phyloP scores from a whole-genome alignment of 495 filamentous ascomycete genomes.

The Mytilinidion resinicola region DNA sequence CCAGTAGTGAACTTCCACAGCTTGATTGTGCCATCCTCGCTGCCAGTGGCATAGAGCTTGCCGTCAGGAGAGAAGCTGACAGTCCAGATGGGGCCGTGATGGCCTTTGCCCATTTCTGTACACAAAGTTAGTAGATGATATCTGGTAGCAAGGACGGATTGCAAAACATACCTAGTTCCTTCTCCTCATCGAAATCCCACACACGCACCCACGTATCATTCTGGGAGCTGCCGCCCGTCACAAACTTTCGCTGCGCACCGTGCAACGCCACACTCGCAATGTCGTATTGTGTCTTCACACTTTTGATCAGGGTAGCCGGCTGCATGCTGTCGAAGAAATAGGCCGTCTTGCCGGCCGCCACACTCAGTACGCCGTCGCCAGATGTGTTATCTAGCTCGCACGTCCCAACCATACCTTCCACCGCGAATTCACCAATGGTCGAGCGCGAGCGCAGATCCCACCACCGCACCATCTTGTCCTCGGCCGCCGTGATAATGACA shows the following conservation, averaged over 20 bases:
- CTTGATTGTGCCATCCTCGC: constrained; percentile 96
- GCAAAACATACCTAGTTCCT: constrained; percentile 60
- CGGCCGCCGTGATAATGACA: constrained; percentile 78
- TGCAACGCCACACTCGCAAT: constrained; percentile 87
- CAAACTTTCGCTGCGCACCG: constrained; percentile 67
- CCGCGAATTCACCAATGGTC: constrained; percentile 60
- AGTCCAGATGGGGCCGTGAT: constrained; percentile 96
- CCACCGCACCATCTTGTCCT: constrained; percentile 89
- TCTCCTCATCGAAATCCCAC: constrained; percentile 74
- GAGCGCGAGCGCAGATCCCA: constrained; percentile 76
- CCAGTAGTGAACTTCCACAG: constrained; percentile 71
- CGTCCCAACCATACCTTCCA: constrained; percentile 79
- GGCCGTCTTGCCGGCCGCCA: constrained; percentile 79
- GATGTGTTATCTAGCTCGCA: constrained; percentile 62
- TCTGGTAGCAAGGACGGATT: neutral
- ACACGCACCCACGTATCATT: constrained; percentile 92
- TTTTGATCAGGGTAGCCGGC: constrained; percentile 68
- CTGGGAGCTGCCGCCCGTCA: constrained; percentile 66
- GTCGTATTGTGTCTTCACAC: constrained; percentile 66
- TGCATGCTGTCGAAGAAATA: constrained; percentile 83
- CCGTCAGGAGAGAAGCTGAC: constrained; percentile 90
- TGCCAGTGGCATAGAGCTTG: constrained; percentile 91
- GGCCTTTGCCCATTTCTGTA: constrained; percentile 86
- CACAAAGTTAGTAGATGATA: constrained; percentile 26
- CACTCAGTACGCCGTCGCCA: constrained; percentile 43